phyloP scores from a whole-genome alignment of 768 basidiomycete species.

The Mycena chlorophos region DNA sequence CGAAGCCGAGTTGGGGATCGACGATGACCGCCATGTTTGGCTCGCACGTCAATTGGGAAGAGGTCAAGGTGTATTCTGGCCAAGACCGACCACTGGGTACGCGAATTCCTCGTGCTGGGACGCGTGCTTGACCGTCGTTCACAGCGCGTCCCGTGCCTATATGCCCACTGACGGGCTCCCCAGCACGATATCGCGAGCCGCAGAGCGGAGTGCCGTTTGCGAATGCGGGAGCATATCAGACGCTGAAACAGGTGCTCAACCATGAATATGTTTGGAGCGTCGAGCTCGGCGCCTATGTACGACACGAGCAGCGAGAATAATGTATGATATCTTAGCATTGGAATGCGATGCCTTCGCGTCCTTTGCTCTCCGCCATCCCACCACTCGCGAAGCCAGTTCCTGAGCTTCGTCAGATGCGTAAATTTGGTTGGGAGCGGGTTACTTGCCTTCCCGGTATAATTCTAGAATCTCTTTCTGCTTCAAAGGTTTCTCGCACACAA shows the following conservation, averaged over 20 bases:
- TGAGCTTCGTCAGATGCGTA: constrained; percentile 28
- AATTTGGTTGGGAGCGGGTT: background rate
- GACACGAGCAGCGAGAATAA: constrained; percentile 13
- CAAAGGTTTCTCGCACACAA: constrained; percentile 75
- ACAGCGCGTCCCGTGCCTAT: constrained; percentile 63
- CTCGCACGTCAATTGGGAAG: constrained; percentile 79
- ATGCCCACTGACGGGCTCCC: constrained; percentile 79
- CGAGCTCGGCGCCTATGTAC: constrained; percentile 44
- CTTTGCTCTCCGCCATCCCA: constrained; percentile 80
- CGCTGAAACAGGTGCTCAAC: constrained; percentile 58
- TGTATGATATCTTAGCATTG: constrained; percentile 44
- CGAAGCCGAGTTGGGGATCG: constrained; percentile 66
- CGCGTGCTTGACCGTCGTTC: constrained; percentile 2
- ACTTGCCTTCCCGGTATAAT: constrained; percentile 83
- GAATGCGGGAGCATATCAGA: constrained; percentile 61
- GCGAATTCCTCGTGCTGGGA: constrained; percentile 18
- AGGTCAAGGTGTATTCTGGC: constrained; percentile 60
- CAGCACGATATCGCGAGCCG: constrained; percentile 80
- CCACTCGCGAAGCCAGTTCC: constrained; percentile 94
- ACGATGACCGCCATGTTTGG: constrained; percentile 87
- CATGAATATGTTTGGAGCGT: constrained; percentile 74
- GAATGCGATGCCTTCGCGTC: constrained; percentile 78
- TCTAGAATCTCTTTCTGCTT: constrained; percentile 76
- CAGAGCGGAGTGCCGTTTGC: constrained; percentile 79
- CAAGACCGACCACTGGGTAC: constrained; percentile 67